Evolutionary conservation across 441 rosid species (phyloP).

Genomic region (Raphanus hybrid): DNA sequence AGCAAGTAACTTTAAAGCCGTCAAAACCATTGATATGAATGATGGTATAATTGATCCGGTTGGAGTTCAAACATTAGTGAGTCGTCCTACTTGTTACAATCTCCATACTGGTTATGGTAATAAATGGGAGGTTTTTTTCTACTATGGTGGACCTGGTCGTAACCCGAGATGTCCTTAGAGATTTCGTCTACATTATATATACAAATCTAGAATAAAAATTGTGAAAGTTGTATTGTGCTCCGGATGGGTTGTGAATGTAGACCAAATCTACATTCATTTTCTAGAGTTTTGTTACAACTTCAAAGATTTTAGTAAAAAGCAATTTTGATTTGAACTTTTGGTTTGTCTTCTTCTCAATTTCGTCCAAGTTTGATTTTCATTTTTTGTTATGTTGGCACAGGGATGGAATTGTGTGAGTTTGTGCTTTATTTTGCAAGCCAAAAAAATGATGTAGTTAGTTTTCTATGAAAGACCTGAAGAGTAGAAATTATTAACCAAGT

Average conservation of each 20-base stretch:
- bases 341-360: too few species aligned
- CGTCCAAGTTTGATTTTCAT: too few species aligned
- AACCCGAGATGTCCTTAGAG: neutral
- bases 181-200: neutral
- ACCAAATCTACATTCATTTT: neutral
- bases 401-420: too few species aligned
- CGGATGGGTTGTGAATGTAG: neutral
- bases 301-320: too few species aligned
- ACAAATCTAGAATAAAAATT: too few species aligned
- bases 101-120: neutral
- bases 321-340: too few species aligned
- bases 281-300: too few species aligned
- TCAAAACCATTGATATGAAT: neutral
- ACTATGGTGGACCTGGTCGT: constrained; percentile 3
- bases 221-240: neutral
- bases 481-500: neutral
- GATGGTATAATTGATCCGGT: neutral
- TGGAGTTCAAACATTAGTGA: neutral
- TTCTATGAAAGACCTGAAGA: neutral
- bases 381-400: too few species aligned
- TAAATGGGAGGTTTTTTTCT: neutral
- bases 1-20: neutral
- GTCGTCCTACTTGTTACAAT: neutral
- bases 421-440: neutral
- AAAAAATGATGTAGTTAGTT: neutral